phyloP scores from a whole-genome alignment of 192 early-diverging fungal species.

The Mortierella alpina region DNA sequence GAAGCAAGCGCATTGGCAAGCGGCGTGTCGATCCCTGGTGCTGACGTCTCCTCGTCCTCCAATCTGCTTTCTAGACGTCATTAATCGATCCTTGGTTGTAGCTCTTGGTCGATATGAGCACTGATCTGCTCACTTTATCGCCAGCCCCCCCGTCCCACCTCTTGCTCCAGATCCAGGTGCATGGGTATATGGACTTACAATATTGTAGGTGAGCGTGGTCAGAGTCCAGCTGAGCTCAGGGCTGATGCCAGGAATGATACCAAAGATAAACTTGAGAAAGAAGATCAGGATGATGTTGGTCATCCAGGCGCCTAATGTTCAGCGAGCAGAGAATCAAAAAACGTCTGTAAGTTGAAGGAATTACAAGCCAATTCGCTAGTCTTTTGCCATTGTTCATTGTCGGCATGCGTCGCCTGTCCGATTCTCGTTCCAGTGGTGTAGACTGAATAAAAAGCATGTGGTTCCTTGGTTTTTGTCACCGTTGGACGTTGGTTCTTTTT shows the following conservation, averaged over 20 bases:
- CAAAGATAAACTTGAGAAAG: conserved; percentile 79
- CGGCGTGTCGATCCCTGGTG: not conserved
- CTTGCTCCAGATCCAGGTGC: not conserved
- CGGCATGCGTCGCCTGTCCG: not conserved
- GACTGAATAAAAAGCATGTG: not conserved
- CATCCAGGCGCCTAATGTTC: conserved; percentile 86
- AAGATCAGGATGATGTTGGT: conserved; percentile 89
- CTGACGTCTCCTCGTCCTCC: too few species aligned
- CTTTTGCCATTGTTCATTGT: not conserved
- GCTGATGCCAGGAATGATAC: conserved; percentile 90
- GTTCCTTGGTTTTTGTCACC: not conserved
- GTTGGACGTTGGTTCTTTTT: not conserved
- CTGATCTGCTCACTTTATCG: too few species aligned
- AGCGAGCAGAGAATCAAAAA: conserved; percentile 10
- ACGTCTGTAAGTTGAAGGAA: not conserved
- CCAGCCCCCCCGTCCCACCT: not conserved
- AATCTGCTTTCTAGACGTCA: too few species aligned
- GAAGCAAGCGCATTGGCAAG: not conserved
- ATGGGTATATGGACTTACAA: conserved; percentile 61
- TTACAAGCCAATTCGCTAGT: conserved; percentile 4
- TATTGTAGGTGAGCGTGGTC: conserved; percentile 91
- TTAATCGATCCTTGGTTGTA: too few species aligned
- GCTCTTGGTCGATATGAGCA: too few species aligned
- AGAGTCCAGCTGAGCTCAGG: conserved; percentile 96
- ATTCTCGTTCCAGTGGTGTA: not conserved